Evolutionary conservation across 169 alveolate species (phyloP), one percentile per base, ranked within the genome.

Genomic region (Eimeria brunetti): DNA sequence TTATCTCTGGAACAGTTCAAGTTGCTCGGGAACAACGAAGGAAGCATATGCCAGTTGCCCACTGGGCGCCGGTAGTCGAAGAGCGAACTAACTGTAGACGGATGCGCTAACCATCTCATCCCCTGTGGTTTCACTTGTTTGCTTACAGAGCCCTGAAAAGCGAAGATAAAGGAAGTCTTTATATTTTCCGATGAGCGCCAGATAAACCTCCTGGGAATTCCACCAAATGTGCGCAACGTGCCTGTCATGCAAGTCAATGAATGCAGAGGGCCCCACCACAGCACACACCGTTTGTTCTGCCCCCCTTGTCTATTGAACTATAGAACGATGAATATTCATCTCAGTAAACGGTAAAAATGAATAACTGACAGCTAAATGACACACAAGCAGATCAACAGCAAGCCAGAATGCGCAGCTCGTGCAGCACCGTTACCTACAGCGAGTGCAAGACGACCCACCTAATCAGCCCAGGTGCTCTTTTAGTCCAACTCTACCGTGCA

Each of bases 31-130:
- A 33, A 81, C 24, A 30, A 46, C 89, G 69, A 16, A 51, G 89
- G 89, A 81, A 81, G 89, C 89, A 81, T 51, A 30, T 51, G 89
- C 89, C 85, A 46, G 85, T 75, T 41, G 85, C 85, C 58, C 62
- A 75, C 41, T 46, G n/a, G 85, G 85, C 85, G 85, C 38, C 62
- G 36, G 14, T 60, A 22, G 36, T 41, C 33, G 46, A 67, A 33
- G 27, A n/a, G 78, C 7, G 78, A n/a, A n/a, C n/a, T n/a, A 7
- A 33, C 22, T 4, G 41, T 7, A n/a, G 8, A 2, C 2, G 27
- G 12, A 14, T 67, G 24, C 20, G 49, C 49, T 22, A 22, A 33
- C 49, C 49, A 67, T 4, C 78, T 11, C 78, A 4, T 30, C 78
- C 78, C 7, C 44, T 33, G 5, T 67, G 20, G 78, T n/a, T 6